Evolutionary conservation across 148 eudicot species (phyloP), one percentile per base, ranked within the genome.

Genomic region (Cornus suecica): DNA sequence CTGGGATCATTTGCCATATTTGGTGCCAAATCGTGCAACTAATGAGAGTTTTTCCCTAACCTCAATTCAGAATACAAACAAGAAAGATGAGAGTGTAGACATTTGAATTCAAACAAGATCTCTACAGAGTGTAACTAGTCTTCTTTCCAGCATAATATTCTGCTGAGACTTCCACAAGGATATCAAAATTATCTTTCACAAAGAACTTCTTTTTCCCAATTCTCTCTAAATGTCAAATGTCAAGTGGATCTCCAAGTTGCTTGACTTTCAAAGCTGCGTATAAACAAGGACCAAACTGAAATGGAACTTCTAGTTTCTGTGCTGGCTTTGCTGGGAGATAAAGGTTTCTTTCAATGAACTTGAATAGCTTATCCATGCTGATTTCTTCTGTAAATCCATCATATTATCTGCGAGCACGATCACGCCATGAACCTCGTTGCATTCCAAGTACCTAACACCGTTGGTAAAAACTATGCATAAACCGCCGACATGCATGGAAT

Each of bases 341-440:
- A 20, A 22, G 24, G 24, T 8, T 58, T 58, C 62, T 58, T 20
- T 6, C 8, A 0, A 58, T 22, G 24, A 58, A 58, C 25, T 58
- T 18, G 24, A 14, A 52, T 5, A 58, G 24, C 23, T 14, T 61
- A 34, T 60, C 16, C 48, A 27, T 74, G 76, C 26, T 24, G 15
- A 14, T 14, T 26, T 64, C 69, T 15, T 74, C 8, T 10, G 68
- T 42, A 34, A 29, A 37, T 54, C 70, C 51, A 73, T 14, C 76
- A 72, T 71, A 84, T 72, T 73, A 61, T 86, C 88, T 88, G 23
- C 90, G 91, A n/a, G 88, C 89, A 66, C 97, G 91, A 77, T 92
- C 94, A 66, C 99, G 92, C 99, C 99, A 94, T 62, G 99, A 92
- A 65, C 96, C 97, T 83, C 82, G 86, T 71, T 90, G 95, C 86